Percentiles rank a stretch among this genome's conserved stretches.
These are phyloP conservation scores for Coffea canephora DNA, from an alignment of 257 asterid species.

Conservation along the genomic window DNA sequence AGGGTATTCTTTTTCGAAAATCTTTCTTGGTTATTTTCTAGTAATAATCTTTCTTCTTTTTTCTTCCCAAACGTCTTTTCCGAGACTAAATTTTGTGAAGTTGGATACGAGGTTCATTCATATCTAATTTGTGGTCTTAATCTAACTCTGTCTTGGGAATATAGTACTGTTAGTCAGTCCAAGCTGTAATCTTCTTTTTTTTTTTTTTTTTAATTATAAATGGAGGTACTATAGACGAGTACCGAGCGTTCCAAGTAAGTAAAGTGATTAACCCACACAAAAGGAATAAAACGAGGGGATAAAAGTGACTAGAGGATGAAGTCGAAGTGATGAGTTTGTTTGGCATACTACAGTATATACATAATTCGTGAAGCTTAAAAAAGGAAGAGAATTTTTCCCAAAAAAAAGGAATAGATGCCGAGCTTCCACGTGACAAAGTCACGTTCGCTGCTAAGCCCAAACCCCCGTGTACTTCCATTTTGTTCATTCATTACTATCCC, in stretches of 20 bases:
- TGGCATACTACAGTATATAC: too few relatives aligned
- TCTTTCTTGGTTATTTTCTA: too few relatives aligned
- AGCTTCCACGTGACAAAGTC: slow-evolving; percentile 16
- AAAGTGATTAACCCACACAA: not conserved
- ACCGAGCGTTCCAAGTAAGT: not conserved
- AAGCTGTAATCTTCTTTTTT: not conserved
- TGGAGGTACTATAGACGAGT: not conserved
- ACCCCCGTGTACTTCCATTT: not conserved
- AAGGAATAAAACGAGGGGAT: not conserved
- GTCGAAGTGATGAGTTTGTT: not conserved
- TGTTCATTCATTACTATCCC: not conserved
- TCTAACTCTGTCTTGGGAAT: not conserved
- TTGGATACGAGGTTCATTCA: not conserved
- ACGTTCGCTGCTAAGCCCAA: not conserved
- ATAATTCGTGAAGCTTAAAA: not conserved
- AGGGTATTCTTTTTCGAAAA: not conserved
- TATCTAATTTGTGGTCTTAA: not conserved
- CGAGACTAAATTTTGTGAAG: not conserved
- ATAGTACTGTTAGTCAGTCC: not conserved
- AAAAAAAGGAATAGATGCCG: too few relatives aligned
- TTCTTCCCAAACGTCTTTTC: too few relatives aligned
- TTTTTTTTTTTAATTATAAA: not conserved
- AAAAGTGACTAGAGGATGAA: not conserved
- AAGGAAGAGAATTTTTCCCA: not conserved
- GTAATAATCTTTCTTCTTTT: too few relatives aligned